phyloP scores from a whole-genome alignment of 306 rosid species.

The Benincasa hispida region DNA sequence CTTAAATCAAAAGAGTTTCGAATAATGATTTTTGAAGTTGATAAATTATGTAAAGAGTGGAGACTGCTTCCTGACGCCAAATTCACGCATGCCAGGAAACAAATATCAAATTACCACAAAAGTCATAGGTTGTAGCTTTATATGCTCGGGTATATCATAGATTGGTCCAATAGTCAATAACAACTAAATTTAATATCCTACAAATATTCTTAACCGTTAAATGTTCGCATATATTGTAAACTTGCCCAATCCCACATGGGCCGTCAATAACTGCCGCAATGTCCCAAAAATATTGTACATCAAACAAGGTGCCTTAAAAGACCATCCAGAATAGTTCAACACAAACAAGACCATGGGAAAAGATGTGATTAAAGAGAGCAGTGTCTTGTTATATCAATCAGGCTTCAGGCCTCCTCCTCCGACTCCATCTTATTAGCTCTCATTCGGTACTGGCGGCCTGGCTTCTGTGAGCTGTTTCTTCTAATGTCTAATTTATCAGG shows the following conservation, averaged over 20 bases:
- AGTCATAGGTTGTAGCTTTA: background rate
- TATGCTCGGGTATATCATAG: background rate
- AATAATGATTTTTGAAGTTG: too few species aligned
- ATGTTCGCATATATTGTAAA: too few species aligned
- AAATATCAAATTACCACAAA: too few species aligned
- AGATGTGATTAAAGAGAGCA: background rate
- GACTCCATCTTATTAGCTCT: constrained; percentile 24
- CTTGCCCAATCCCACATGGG: background rate
- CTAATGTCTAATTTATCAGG: constrained; percentile 19
- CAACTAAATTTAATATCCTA: too few species aligned
- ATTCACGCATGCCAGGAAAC: too few species aligned
- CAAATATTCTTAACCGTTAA: too few species aligned
- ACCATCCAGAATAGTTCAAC: background rate
- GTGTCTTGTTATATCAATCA: background rate
- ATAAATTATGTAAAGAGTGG: too few species aligned
- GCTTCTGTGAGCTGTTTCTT: constrained; percentile 30
- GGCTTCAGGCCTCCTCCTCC: background rate
- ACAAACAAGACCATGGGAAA: background rate
- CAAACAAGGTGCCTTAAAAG: background rate
- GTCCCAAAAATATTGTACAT: background rate
- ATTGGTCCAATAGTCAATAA: too few species aligned
- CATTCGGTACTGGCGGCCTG: constrained; percentile 54
- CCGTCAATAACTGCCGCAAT: background rate
- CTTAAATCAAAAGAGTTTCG: too few species aligned
- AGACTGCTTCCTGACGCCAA: too few species aligned